Conservation (phyloP, 257 asterid genomes). For the Sherardia arvensis region DNA sequence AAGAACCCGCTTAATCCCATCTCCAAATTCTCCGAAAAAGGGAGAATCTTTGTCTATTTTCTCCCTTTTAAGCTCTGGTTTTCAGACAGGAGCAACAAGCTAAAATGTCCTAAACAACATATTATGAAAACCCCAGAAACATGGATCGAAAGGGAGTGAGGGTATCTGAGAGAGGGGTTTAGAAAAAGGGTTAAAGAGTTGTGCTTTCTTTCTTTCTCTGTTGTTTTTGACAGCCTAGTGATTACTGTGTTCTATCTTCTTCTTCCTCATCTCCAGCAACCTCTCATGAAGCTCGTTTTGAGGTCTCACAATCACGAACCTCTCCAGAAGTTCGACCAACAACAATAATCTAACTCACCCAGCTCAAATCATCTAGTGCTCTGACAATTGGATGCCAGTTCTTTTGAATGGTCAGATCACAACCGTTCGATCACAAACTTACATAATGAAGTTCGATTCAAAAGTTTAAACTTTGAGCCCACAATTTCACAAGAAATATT, state of each 20-base stretch:
- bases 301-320: too few species aligned
- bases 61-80: not conserved
- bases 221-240: not conserved
- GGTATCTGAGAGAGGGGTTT: not conserved
- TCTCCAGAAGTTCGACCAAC: not conserved
- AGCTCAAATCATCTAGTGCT: conserved; percentile 11
- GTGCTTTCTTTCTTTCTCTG: not conserved
- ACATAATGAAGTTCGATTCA: too few species aligned
- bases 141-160: not conserved
- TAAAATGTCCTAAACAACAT: too few species aligned
- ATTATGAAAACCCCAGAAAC: not conserved
- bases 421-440: too few species aligned
- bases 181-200: not conserved
- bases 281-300: too few species aligned
- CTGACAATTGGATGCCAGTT: conserved; percentile 3
- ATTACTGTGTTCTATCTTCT: not conserved
- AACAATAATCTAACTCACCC: conserved; percentile 7
- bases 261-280: too few species aligned
- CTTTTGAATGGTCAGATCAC: not conserved
- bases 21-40: too few species aligned
- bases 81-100: too few species aligned
- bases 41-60: not conserved
- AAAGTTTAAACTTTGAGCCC: too few species aligned
- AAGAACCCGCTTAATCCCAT: conserved; percentile 73
- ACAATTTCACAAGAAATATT: too few species aligned